phyloP scores from a whole-genome alignment of 805 yeast genomes.

The Starmerella powellii region DNA sequence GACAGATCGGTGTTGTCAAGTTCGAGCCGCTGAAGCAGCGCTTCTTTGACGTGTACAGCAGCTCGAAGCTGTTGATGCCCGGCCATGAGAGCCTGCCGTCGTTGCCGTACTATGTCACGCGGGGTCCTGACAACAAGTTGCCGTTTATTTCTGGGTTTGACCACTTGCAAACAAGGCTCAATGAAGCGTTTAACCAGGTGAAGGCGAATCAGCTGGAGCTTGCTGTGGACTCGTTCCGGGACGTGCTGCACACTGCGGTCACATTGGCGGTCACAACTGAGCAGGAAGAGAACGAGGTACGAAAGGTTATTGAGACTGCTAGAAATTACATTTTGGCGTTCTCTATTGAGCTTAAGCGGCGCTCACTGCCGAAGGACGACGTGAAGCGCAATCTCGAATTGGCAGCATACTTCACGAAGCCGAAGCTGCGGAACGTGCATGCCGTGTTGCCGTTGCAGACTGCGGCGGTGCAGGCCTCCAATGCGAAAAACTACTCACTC shows the following conservation, averaged over 20 bases:
- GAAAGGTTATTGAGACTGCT: slow-evolving; percentile 57
- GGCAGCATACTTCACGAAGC: slow-evolving; percentile 89
- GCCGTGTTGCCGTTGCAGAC: slow-evolving; percentile 80
- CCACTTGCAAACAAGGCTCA: slow-evolving; percentile 45
- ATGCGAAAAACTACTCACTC: slow-evolving; percentile 71
- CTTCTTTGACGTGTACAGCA: slow-evolving; percentile 72
- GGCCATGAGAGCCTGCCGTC: slow-evolving; percentile 67
- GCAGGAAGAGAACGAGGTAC: slow-evolving; percentile 67
- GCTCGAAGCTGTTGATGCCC: slow-evolving; percentile 63
- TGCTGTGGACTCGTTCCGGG: slow-evolving; percentile 70
- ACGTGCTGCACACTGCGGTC: slow-evolving; percentile 61
- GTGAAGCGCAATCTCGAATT: slow-evolving; percentile 81
- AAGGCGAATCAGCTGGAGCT: slow-evolving; percentile 70
- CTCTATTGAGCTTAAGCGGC: slow-evolving; percentile 81
- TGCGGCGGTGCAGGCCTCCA: slow-evolving; percentile 88
- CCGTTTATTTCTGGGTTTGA: slow-evolving; percentile 73
- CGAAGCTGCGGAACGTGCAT: slow-evolving; percentile 71
- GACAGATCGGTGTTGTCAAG: slow-evolving; percentile 75
- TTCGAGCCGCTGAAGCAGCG: slow-evolving; percentile 79
- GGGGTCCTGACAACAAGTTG: slow-evolving; percentile 33
- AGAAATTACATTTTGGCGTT: slow-evolving; percentile 87
- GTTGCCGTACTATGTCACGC: slow-evolving; percentile 54
- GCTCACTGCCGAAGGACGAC: slow-evolving; percentile 51
- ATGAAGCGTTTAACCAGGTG: slow-evolving; percentile 70
- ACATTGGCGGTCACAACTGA: slow-evolving; percentile 58